These are phyloP conservation scores for Blastobotrys capitulatus DNA, from an alignment of 1,139 yeast species.

Conservation along the genomic window DNA sequence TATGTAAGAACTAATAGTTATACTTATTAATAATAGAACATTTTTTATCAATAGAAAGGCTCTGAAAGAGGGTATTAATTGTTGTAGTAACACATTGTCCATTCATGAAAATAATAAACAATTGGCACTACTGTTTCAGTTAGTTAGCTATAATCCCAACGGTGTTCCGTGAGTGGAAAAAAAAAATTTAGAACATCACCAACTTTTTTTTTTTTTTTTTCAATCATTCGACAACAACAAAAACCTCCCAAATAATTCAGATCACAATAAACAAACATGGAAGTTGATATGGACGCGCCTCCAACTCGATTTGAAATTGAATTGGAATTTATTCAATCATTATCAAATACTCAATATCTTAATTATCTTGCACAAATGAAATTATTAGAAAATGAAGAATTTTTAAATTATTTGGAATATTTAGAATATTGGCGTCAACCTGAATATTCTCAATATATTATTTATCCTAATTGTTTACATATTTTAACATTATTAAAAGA, in stretches of 20 bases:
- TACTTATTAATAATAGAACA: too few relatives aligned
- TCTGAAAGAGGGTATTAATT: too few relatives aligned
- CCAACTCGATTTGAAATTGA: constrained; percentile 82
- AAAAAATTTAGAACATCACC: too few relatives aligned
- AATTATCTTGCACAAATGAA: constrained; percentile 71
- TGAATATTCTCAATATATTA: constrained; percentile 57
- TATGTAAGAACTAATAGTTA: too few relatives aligned
- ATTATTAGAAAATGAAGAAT: constrained; percentile 54
- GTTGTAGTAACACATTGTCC: too few relatives aligned
- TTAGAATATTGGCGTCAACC: constrained; percentile 72
- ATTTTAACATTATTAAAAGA: constrained; percentile 50
- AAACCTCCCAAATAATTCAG: constrained; percentile 1
- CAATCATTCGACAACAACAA: too few relatives aligned
- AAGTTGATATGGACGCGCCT: constrained; percentile 29
- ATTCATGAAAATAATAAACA: too few relatives aligned
- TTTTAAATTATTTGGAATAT: constrained; percentile 59
- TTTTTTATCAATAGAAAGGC: too few relatives aligned
- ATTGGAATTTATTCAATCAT: constrained; percentile 77
- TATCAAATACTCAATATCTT: constrained; percentile 71
- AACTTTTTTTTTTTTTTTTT: too few relatives aligned
- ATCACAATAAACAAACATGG: constrained; percentile 7
- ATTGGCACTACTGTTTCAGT: too few relatives aligned
- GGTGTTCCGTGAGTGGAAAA: too few relatives aligned
- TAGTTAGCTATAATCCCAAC: too few relatives aligned
- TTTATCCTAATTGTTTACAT: constrained; percentile 68